Percentiles rank a stretch among this genome's conserved stretches.
phyloP scores from a whole-genome alignment of 1,284 basidiomycete genomes.

The Ustilago crameri region DNA sequence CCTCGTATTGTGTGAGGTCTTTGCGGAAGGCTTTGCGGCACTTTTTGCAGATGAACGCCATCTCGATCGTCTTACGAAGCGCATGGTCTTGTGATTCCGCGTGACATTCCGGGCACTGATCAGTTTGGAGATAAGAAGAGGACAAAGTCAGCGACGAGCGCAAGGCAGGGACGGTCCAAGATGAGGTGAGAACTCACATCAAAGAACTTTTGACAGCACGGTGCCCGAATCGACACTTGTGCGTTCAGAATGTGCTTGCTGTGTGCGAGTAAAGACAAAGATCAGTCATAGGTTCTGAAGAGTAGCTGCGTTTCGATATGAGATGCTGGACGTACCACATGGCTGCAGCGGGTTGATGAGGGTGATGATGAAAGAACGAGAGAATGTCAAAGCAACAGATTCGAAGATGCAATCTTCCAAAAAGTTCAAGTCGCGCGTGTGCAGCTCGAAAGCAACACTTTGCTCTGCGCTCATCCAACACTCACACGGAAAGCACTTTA shows the following conservation, averaged over 20 bases:
- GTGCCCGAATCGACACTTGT: slow-evolving; percentile 65
- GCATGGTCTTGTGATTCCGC: slow-evolving; percentile 81
- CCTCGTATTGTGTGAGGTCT: slow-evolving; percentile 88
- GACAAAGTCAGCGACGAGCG: background rate
- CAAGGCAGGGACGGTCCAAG: too few species aligned
- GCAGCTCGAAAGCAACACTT: slow-evolving; percentile 34
- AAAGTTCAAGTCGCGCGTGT: slow-evolving; percentile 14
- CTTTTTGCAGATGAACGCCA: slow-evolving; percentile 96
- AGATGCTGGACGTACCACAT: slow-evolving; percentile 22
- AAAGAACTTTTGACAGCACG: slow-evolving; percentile 67
- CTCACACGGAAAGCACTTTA: slow-evolving; percentile 13
- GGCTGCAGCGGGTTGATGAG: background rate
- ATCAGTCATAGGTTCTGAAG: too few species aligned
- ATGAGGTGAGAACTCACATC: slow-evolving; percentile 50
- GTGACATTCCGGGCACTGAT: slow-evolving; percentile 88
- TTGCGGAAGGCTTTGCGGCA: slow-evolving; percentile 97
- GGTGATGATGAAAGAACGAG: background rate
- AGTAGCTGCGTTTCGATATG: background rate
- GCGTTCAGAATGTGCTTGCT: slow-evolving; percentile 68
- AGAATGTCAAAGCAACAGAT: background rate
- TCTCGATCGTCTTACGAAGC: slow-evolving; percentile 83
- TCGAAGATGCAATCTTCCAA: slow-evolving; percentile 7
- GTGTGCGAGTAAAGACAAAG: background rate
- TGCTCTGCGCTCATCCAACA: background rate
- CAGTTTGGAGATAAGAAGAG: background rate